Evolutionary conservation across 2,329 filamentous ascomycete species (phyloP).

Genomic region (Magnaporthiopsis rhizophila): DNA sequence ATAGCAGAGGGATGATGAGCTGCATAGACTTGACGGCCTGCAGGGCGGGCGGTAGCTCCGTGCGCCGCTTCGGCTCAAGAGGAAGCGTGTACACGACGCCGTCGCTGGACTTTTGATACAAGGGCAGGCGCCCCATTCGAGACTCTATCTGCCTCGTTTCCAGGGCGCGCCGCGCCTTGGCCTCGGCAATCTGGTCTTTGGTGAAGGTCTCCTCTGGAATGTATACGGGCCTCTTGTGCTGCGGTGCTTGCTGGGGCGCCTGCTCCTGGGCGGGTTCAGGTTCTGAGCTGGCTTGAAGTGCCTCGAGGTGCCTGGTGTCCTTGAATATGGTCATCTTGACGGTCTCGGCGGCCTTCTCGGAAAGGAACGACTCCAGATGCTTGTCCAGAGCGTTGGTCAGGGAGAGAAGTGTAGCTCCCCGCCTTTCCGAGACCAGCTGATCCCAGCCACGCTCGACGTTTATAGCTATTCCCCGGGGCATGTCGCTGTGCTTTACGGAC

Average conservation of each 20-base stretch:
- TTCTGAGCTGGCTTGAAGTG: neutral
- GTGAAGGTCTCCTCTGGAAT: slow-evolving; percentile 43
- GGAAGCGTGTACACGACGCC: slow-evolving; percentile 64
- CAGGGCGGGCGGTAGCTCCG: slow-evolving; percentile 53
- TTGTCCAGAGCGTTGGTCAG: slow-evolving; percentile 65
- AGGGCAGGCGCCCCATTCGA: slow-evolving; percentile 58
- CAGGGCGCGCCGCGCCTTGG: slow-evolving; percentile 53
- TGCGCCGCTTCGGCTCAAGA: slow-evolving; percentile 54
- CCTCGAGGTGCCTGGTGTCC: slow-evolving; percentile 43
- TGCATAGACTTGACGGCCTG: slow-evolving; percentile 55
- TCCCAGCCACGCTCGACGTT: slow-evolving; percentile 73
- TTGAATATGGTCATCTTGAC: slow-evolving; percentile 58
- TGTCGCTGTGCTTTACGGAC: slow-evolving; percentile 41
- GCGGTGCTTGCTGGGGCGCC: neutral
- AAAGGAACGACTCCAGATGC: slow-evolving; percentile 61
- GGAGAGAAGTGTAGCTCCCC: slow-evolving; percentile 51
- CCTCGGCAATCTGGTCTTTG: slow-evolving; percentile 50
- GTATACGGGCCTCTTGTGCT: slow-evolving; percentile 20
- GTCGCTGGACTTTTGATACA: slow-evolving; percentile 62
- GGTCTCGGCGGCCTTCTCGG: slow-evolving; percentile 62
- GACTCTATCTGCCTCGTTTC: slow-evolving; percentile 69
- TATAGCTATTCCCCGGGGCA: slow-evolving; percentile 60
- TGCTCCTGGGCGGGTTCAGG: neutral
- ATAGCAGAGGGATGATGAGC: slow-evolving; percentile 61
- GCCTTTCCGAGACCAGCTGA: slow-evolving; percentile 47